Evolutionary conservation across 2,329 filamentous ascomycete genomes (phyloP).

Genomic region (Plectosphaerella sp.): DNA sequence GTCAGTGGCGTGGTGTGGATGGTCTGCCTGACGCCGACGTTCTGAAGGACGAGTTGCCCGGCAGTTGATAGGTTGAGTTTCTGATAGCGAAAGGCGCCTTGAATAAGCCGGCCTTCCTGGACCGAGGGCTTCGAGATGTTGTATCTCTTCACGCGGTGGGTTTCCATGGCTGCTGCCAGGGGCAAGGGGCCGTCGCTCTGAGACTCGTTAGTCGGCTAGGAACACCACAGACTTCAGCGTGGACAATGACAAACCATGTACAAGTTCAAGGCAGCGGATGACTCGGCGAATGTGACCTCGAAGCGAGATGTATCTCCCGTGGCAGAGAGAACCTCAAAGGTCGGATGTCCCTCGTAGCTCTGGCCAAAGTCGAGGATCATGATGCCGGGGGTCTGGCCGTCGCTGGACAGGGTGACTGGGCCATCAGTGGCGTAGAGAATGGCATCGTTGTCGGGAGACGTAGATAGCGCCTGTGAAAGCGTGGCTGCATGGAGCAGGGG

Average conservation of each 20-base stretch:
- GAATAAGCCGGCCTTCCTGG: constrained; percentile 26
- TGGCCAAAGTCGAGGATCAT: constrained; percentile 5
- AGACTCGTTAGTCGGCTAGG: background rate
- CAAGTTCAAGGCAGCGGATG: background rate
- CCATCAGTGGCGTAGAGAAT: background rate
- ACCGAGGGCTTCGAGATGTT: constrained; percentile 19
- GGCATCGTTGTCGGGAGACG: background rate
- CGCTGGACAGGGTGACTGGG: background rate
- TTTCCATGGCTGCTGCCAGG: background rate
- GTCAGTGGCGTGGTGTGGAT: constrained; percentile 16
- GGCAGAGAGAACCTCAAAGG: constrained; percentile 4
- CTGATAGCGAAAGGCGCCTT: constrained; percentile 30
- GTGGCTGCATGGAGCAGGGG: background rate
- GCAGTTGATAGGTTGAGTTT: constrained; percentile 27
- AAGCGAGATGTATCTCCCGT: constrained; percentile 2
- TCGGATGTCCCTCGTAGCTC: constrained; percentile 3
- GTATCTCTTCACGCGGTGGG: constrained; percentile 23
- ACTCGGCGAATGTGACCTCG: constrained; percentile 3
- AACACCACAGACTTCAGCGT: background rate
- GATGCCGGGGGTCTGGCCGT: background rate
- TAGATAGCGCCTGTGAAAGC: background rate
- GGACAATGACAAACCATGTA: background rate
- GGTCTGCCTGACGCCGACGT: constrained; percentile 20
- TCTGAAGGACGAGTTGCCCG: constrained; percentile 18
- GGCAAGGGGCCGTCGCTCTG: background rate